Evolutionary conservation across 1,284 basidiomycete species (phyloP).

Genomic region (Microstroma glucosiphilum): DNA sequence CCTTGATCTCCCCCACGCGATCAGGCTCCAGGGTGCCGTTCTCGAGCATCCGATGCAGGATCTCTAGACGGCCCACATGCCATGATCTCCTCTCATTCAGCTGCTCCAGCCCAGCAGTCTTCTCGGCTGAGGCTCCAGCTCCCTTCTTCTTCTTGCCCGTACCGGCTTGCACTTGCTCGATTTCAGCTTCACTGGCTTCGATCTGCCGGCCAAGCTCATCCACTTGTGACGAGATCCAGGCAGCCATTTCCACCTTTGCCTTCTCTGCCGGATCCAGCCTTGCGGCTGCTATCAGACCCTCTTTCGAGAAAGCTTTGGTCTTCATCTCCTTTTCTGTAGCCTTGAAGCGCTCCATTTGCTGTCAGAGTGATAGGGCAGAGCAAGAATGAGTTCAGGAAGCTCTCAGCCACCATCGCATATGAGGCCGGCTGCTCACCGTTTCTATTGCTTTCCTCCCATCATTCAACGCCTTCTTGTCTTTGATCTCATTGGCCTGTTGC

Average conservation of each 20-base stretch:
- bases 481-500: conserved; percentile 97
- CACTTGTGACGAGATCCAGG: conserved; percentile 56
- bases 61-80: conserved; percentile 88
- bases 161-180: conserved; percentile 77
- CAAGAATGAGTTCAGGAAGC: background rate
- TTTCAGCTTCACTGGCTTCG: conserved; percentile 89
- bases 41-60: conserved; percentile 85
- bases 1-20: conserved; percentile 74
- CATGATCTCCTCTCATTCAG: conserved; percentile 91
- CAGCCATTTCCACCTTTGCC: conserved; percentile 82
- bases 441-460: conserved; percentile 95
- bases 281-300: conserved; percentile 87
- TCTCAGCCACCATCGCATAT: conserved; percentile 1
- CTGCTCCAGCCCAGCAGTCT: conserved; percentile 74
- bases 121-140: conserved; percentile 60
- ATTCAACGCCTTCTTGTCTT: conserved; percentile 89
- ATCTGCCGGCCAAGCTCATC: conserved; percentile 90
- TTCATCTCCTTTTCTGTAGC: conserved; percentile 99
- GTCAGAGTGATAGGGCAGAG: conserved; percentile 16
- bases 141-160: conserved; percentile 69
- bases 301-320: conserved; percentile 99
- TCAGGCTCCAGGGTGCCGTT: conserved; percentile 84
- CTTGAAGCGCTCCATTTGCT: conserved; percentile 99
- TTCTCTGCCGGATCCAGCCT: conserved; percentile 94
- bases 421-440: conserved; percentile 63